These are phyloP conservation scores for Obba rivulosa DNA, from an alignment of 768 basidiomycete genomes.

Conservation along the genomic window DNA sequence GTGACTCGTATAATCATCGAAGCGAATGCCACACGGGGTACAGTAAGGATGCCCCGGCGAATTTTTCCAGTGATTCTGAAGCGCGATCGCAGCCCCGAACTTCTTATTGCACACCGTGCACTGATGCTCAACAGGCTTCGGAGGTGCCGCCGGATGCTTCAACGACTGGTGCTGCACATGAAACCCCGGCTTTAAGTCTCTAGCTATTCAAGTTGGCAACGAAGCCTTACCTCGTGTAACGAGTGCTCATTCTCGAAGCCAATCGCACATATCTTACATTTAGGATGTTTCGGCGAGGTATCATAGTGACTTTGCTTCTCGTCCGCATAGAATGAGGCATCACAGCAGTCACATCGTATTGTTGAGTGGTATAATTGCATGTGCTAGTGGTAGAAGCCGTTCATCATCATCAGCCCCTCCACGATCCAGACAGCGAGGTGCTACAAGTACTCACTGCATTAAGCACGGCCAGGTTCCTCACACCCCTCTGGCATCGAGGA, in stretches of 20 bases:
- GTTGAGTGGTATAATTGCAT: not conserved
- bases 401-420: too few relatives aligned
- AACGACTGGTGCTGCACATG: conserved; percentile 7
- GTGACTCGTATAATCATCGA: conserved; percentile 9
- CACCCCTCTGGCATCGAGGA: not conserved
- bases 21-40: conserved; percentile 15
- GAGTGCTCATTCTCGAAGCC: conserved; percentile 7
- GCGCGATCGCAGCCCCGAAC: conserved; percentile 1
- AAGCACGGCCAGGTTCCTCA: not conserved
- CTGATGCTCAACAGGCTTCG: too few relatives aligned
- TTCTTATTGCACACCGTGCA: conserved; percentile 10
- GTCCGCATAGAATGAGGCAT: not conserved
- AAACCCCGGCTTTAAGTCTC: too few relatives aligned
- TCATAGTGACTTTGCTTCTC: conserved; percentile 11
- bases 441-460: not conserved
- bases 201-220: too few relatives aligned
- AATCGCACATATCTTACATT: conserved; percentile 9
- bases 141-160: conserved; percentile 5
- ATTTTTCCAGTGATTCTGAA: conserved; percentile 9
- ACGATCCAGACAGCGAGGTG: too few relatives aligned
- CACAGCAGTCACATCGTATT: not conserved
- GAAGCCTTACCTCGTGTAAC: conserved; percentile 1
- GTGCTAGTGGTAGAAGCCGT: too few relatives aligned
- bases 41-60: conserved; percentile 18
- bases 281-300: conserved; percentile 8